Base-by-base conservation (phyloP, 2,329 filamentous ascomycete genomes). In the Aspergillus texensis region DNA sequence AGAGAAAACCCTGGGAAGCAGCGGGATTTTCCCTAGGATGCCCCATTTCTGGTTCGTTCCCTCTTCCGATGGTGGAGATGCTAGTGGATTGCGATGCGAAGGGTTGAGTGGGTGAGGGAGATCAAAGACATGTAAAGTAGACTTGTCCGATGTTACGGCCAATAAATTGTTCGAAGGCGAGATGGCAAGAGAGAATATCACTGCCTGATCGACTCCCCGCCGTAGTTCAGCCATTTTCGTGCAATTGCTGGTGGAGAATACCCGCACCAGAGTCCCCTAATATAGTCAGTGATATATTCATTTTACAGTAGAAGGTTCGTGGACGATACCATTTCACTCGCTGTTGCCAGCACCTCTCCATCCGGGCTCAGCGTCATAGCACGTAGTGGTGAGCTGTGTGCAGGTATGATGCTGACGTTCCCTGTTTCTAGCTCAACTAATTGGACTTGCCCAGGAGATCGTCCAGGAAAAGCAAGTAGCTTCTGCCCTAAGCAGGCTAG, bases 81-180 rank as follows among this genome's bases (percentile, higher is more conserved):
- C 72, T 59, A 74, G 75, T 58, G 76, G 74, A 60, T 77, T 77
- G 64, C 75, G 74, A 62, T 73, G 73, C 4, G 70, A 68, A 41
- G 70, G 63, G 39, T 74, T 75, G 36, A 67, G 72, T 41, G 79
- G 78, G 58, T 78, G 75, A 57, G 90, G 90, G 1, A 97, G 84
- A 73, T 98, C 93, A 74, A 97, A 99, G 43, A 99, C 86, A 78
- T 99, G 95, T 12, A 99, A 84, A 0, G 94, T 99, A 6, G 92
- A 94, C 79, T 98, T 99, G 82, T 99, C 95, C 1, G 94, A 97
- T 1, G 94, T 98, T 65, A 93, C 94, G 30, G 95, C 95, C 12
- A 98, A 85, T 74, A 93, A 86, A 50, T 85, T 87, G 58, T 91
- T 91, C 0, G 89, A 89, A 0, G 94, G 94, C 24, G 92, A 96